These are phyloP conservation scores for Rhodotorula paludigena DNA, from an alignment of 768 basidiomycete species.

Conservation along the genomic window DNA sequence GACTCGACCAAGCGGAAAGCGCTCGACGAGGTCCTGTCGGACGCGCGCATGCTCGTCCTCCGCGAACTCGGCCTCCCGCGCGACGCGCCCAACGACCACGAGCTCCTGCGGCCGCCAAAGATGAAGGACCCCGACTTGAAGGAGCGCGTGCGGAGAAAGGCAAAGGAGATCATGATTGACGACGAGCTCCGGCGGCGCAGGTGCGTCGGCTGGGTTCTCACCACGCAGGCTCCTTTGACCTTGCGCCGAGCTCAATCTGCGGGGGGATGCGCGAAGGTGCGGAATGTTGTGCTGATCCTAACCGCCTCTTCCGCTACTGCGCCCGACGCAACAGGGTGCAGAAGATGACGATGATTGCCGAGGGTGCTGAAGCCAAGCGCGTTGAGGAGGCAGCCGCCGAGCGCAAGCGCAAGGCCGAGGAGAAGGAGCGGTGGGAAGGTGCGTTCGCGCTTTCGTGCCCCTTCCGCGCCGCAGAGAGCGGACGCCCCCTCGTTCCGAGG, in stretches of 20 bases:
- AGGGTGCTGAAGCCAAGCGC: constrained; percentile 80
- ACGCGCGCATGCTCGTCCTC: constrained; percentile 63
- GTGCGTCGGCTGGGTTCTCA: constrained; percentile 52
- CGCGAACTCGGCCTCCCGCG: constrained; percentile 57
- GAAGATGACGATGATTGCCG: constrained; percentile 45
- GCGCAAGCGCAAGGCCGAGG: constrained; percentile 80
- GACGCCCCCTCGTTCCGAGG: not conserved
- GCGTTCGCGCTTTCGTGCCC: constrained; percentile 34
- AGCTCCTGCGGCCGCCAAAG: constrained; percentile 48
- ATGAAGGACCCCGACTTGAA: constrained; percentile 59
- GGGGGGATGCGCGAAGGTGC: no score
- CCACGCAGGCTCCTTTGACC: not conserved
- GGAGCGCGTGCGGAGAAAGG: constrained; percentile 61
- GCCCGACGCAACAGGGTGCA: constrained; percentile 34
- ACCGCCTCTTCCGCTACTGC: not conserved
- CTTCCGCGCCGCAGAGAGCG: not conserved
- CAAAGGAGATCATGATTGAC: constrained; percentile 80
- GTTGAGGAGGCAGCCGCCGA: constrained; percentile 76
- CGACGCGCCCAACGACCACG: constrained; percentile 59
- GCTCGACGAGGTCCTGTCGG: constrained; percentile 64
- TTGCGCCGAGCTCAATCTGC: no score
- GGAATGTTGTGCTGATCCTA: no score
- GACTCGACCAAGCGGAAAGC: constrained; percentile 41
- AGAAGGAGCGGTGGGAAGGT: constrained; percentile 89
- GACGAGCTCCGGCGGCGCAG: constrained; percentile 80